These are phyloP conservation scores for Globisporangium nunn DNA, from an alignment of 352 stramenopile species.

Conservation along the genomic window DNA sequence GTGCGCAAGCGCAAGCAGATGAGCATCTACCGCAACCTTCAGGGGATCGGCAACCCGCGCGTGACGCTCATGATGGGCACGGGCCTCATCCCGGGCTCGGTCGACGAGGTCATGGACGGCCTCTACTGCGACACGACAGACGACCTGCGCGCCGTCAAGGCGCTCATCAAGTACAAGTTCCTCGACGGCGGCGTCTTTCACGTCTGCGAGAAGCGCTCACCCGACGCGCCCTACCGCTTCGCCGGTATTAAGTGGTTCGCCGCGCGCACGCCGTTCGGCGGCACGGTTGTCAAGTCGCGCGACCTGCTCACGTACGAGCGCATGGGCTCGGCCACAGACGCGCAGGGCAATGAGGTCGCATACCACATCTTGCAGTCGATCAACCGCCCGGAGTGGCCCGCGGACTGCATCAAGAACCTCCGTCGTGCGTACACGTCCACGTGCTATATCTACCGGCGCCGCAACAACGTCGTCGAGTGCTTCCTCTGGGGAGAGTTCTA, in stretches of 20 bases:
- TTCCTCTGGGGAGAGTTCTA: slow-evolving; percentile 34
- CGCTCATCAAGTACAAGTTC: slow-evolving; percentile 29
- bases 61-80: slow-evolving; percentile 13
- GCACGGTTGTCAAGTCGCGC: slow-evolving; percentile 16
- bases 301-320: slow-evolving; percentile 27
- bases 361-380: slow-evolving; percentile 20
- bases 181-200: slow-evolving; percentile 25
- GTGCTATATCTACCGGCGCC: slow-evolving; percentile 33
- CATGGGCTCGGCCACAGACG: slow-evolving; percentile 7
- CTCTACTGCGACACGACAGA: slow-evolving; percentile 38
- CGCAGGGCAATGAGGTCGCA: slow-evolving; percentile 11
- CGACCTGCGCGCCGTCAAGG: slow-evolving; percentile 25
- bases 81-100: slow-evolving; percentile 5
- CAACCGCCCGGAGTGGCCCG: slow-evolving; percentile 13
- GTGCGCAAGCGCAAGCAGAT: slow-evolving; percentile 14
- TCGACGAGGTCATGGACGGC: slow-evolving; percentile 34
- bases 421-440: slow-evolving; percentile 30
- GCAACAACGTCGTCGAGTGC: slow-evolving; percentile 26
- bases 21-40: slow-evolving; percentile 11
- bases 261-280: slow-evolving; percentile 19
- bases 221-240: slow-evolving; percentile 29
- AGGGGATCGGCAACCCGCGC: not conserved
- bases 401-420: slow-evolving; percentile 20
- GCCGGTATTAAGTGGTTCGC: slow-evolving; percentile 48
- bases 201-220: slow-evolving; percentile 21